These are phyloP conservation scores for Suhomyces taliae DNA, from an alignment of 1,139 yeast species.

Conservation along the genomic window DNA sequence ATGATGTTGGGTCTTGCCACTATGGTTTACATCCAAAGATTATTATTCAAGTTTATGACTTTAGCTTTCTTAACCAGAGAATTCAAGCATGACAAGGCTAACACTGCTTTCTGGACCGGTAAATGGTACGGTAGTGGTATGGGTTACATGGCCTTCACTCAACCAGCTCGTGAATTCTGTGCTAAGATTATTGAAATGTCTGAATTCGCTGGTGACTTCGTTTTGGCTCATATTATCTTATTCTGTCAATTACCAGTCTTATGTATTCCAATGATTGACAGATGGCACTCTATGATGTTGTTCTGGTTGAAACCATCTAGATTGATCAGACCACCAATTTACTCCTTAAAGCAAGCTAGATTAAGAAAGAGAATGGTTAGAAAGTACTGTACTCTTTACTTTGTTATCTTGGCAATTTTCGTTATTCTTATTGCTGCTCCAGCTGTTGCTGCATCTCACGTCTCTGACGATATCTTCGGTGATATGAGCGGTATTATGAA, in stretches of 20 bases:
- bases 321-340: conserved; percentile 98
- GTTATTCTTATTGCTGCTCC: conserved; percentile 87
- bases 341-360: conserved; percentile 94
- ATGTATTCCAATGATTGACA: conserved; percentile 84
- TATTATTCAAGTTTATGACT: conserved; percentile 83
- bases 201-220: conserved; percentile 95
- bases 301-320: conserved; percentile 99
- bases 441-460: conserved; percentile 63
- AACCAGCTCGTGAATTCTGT: conserved; percentile 93
- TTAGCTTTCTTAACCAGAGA: conserved; percentile 85
- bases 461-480: conserved; percentile 32
- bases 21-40: conserved; percentile 84
- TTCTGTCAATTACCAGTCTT: conserved; percentile 89
- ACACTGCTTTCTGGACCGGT: conserved; percentile 99
- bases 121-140: conserved; percentile 96
- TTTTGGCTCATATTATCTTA: conserved; percentile 84
- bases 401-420: conserved; percentile 66
- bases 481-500: conserved; percentile 43
- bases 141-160: conserved; percentile 96
- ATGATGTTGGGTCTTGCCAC: conserved; percentile 86
- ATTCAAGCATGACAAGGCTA: conserved; percentile 94
- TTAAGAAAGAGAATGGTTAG: conserved; percentile 98
- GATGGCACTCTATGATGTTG: conserved; percentile 97
- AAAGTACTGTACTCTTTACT: conserved; percentile 85
- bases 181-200: conserved; percentile 94